A percentile compares a stretch with the other conserved stretches of the same genome.
Conservation (phyloP, 306 rosid species). For the Glycine soja region DNA sequence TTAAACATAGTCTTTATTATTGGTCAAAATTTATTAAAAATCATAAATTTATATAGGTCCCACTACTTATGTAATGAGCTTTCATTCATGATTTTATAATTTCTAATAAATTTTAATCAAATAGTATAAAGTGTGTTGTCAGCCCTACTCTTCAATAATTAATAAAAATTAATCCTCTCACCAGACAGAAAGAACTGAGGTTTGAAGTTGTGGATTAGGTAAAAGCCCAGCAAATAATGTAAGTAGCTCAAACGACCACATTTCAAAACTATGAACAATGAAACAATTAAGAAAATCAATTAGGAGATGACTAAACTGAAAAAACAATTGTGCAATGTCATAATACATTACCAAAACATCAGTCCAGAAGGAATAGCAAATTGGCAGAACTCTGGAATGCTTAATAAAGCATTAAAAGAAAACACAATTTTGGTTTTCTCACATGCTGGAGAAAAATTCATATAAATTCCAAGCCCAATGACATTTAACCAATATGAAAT, state of each 20-base stretch:
- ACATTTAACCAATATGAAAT: conserved; percentile 71
- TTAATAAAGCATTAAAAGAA: conserved; percentile 45
- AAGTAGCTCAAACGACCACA: conserved; percentile 78
- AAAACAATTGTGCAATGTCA: not conserved
- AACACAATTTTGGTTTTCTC: conserved; percentile 58
- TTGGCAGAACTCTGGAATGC: conserved; percentile 51
- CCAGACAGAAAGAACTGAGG: conserved; percentile 75
- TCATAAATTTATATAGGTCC: not conserved
- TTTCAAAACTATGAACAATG: conserved; percentile 60
- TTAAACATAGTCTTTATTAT: too few species aligned
- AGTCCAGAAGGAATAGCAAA: conserved; percentile 58
- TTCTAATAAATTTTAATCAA: not conserved
- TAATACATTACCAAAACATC: conserved; percentile 52
- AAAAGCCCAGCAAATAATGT: conserved; percentile 64
- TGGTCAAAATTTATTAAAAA: not conserved
- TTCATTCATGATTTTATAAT: too few species aligned
- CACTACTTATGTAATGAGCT: not conserved
- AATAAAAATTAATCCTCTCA: conserved; percentile 21
- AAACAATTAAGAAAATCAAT: not conserved
- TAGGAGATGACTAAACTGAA: not conserved
- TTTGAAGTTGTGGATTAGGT: conserved; percentile 64
- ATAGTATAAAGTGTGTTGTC: not conserved
- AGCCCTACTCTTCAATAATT: not conserved
- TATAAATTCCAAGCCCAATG: conserved; percentile 58
- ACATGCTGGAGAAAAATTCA: conserved; percentile 59